phyloP scores from a whole-genome alignment of 306 rosid species.

The Sphenostylis stenocarpa region DNA sequence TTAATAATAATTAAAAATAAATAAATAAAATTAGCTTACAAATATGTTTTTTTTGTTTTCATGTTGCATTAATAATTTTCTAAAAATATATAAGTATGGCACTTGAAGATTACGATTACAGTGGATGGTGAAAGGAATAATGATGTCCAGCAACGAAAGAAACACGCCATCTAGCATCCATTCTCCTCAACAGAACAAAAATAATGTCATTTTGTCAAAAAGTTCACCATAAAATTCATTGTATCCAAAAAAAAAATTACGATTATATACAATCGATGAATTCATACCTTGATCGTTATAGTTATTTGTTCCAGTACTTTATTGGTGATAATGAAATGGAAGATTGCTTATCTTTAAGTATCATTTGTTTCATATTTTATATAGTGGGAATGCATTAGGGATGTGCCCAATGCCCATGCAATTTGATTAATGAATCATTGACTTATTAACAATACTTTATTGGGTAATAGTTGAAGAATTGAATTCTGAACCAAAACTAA shows the following conservation, averaged over 20 bases:
- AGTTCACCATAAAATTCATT: background rate
- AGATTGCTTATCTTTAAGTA: background rate
- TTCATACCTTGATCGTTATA: too few species aligned
- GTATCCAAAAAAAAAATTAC: background rate
- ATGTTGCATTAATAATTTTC: too few species aligned
- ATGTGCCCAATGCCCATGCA: background rate
- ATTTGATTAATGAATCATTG: conserved; percentile 9
- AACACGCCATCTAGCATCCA: too few species aligned
- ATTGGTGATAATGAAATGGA: background rate
- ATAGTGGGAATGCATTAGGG: background rate
- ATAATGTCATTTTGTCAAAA: background rate
- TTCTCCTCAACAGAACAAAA: background rate
- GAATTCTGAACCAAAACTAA: conserved; percentile 7
- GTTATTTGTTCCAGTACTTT: background rate
- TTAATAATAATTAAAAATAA: too few species aligned
- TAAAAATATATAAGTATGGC: too few species aligned
- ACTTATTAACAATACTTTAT: conserved; percentile 2
- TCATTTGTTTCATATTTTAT: too few species aligned
- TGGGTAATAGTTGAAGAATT: background rate
- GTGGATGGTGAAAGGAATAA: too few species aligned
- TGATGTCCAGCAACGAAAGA: too few species aligned
- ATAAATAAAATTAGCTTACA: too few species aligned
- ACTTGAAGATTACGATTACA: too few species aligned
- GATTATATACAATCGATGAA: too few species aligned
- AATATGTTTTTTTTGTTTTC: too few species aligned